Evolutionary conservation across 176 grass and related monocot species (phyloP).

Genomic region (Oropetium thomaeum): DNA sequence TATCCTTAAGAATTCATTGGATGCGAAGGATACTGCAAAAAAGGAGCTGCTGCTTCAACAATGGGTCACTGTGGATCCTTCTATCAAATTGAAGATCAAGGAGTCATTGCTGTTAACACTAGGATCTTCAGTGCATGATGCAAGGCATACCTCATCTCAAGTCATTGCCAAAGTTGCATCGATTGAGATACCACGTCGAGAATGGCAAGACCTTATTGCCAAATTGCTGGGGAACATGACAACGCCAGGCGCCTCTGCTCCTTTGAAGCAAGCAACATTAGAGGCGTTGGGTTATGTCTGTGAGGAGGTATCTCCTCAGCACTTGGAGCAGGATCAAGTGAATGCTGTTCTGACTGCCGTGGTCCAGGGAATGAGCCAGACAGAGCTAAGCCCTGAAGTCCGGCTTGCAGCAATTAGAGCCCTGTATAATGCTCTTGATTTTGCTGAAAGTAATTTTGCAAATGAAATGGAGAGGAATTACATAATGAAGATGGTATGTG

Average conservation of each 20-base stretch:
- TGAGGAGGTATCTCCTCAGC: conserved; percentile 77
- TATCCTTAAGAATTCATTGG: conserved; percentile 86
- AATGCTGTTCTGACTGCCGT: conserved; percentile 84
- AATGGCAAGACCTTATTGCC: conserved; percentile 89
- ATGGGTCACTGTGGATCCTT: conserved; percentile 68
- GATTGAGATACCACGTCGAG: conserved; percentile 79
- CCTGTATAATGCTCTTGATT: conserved; percentile 81
- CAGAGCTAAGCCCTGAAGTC: conserved; percentile 64
- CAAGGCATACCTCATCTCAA: conserved; percentile 86
- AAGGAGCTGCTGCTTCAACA: conserved; percentile 61
- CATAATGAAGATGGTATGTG: conserved; percentile 93
- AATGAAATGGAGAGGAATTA: conserved; percentile 89
- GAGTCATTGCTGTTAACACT: conserved; percentile 79
- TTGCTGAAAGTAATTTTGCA: conserved; percentile 87
- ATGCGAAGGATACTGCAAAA: conserved; percentile 59
- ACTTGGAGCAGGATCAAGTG: conserved; percentile 74
- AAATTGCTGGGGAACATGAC: conserved; percentile 74
- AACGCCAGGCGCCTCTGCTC: conserved; percentile 36
- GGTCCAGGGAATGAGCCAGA: conserved; percentile 75
- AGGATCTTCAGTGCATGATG: conserved; percentile 66
- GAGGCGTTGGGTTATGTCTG: conserved; percentile 92
- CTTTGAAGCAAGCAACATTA: conserved; percentile 82
- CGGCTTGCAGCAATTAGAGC: conserved; percentile 75
- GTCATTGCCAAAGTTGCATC: conserved; percentile 94
- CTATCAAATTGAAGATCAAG: conserved; percentile 74